These are phyloP conservation scores for Verticillium zaregamsianum DNA, from an alignment of 2,329 filamentous ascomycete genomes.

Conservation along the genomic window DNA sequence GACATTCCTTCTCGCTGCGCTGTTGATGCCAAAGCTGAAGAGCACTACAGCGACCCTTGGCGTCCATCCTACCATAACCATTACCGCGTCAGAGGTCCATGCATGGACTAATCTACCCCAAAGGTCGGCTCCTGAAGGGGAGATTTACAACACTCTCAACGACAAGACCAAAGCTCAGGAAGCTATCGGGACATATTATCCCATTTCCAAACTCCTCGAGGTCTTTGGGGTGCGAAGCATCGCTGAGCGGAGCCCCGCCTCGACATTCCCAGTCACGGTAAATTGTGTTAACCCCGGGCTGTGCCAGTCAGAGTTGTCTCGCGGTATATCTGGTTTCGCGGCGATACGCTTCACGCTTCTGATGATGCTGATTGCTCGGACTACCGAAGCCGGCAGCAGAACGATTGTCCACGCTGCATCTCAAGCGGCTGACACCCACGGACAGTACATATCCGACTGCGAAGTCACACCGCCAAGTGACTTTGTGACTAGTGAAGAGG, in stretches of 20 bases:
- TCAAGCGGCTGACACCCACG: conserved; percentile 36
- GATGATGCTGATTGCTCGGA: conserved; percentile 31
- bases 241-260: conserved; percentile 8
- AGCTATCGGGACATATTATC: conserved; percentile 17
- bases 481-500: conserved; percentile 35
- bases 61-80: conserved; percentile 18
- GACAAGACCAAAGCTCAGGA: conserved; percentile 9
- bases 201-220: conserved; percentile 25
- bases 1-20: conserved; percentile 43
- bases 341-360: conserved; percentile 16
- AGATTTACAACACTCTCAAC: conserved; percentile 24
- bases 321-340: conserved; percentile 22
- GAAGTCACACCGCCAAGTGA: conserved; percentile 20
- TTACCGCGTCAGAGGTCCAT: conserved; percentile 24
- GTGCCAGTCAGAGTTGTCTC: conserved; percentile 41
- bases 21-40: conserved; percentile 48
- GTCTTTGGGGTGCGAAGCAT: conserved; percentile 20
- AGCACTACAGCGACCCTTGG: conserved; percentile 21
- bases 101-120: conserved; percentile 21
- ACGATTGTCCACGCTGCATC: conserved; percentile 33
- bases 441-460: conserved; percentile 38
- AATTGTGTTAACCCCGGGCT: conserved; percentile 50
- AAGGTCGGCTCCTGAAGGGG: conserved; percentile 16
- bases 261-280: conserved; percentile 33
- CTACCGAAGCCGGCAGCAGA: conserved; percentile 42